These are phyloP conservation scores for Penicillium manginii DNA, from an alignment of 495 filamentous ascomycete species.

Conservation along the genomic window DNA sequence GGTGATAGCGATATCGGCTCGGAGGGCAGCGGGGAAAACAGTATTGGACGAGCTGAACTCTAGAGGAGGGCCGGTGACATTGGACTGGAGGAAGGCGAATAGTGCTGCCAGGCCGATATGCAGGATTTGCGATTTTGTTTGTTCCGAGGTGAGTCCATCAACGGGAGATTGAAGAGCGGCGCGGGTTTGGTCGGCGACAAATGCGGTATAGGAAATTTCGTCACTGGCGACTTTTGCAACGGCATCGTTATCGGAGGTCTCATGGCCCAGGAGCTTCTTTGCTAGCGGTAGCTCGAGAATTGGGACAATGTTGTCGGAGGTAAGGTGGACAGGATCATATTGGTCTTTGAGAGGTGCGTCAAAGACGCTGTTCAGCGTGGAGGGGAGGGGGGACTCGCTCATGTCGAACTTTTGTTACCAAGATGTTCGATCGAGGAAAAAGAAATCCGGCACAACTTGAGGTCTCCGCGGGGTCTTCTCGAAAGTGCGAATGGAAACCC, in stretches of 20 bases:
- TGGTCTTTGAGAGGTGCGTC: conserved; percentile 34
- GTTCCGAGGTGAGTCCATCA: conserved; percentile 33
- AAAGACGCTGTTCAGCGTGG: conserved; percentile 41
- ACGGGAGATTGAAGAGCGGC: conserved; percentile 23
- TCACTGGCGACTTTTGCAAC: conserved; percentile 31
- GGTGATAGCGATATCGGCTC: conserved; percentile 28
- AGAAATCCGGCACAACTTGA: conserved; percentile 5
- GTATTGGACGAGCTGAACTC: conserved; percentile 53
- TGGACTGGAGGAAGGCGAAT: conserved; percentile 85
- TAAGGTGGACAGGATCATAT: conserved; percentile 43
- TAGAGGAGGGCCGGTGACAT: conserved; percentile 87
- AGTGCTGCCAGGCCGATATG: conserved; percentile 72
- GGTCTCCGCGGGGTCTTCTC: conserved; percentile 5
- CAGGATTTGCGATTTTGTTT: conserved; percentile 50
- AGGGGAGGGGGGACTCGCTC: conserved; percentile 34
- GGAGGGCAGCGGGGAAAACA: conserved; percentile 56
- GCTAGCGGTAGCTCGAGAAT: conserved; percentile 45
- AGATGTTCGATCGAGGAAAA: conserved; percentile 1
- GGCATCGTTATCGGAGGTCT: conserved; percentile 24
- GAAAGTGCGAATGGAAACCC: conserved; percentile 29
- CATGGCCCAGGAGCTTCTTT: conserved; percentile 40
- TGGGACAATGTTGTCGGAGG: conserved; percentile 38
- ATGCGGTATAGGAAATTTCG: conserved; percentile 43
- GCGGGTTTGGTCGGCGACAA: conserved; percentile 37
- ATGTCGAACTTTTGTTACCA: conserved; percentile 24